Evolutionary conservation across 805 yeast genomes (phyloP).

Genomic region (Starmerella apis): DNA sequence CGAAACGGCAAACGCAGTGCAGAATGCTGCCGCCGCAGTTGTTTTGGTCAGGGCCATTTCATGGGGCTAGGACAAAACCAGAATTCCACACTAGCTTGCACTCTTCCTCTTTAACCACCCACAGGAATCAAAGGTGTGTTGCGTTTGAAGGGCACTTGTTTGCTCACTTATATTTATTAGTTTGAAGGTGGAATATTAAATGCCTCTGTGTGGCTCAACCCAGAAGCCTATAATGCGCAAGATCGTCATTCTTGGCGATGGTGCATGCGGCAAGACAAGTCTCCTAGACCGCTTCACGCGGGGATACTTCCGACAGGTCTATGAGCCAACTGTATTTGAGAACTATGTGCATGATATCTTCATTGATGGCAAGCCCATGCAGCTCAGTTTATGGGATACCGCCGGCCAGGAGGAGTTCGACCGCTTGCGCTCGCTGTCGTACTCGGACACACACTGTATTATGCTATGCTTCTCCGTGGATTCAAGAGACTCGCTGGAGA

Average conservation of each 20-base stretch:
- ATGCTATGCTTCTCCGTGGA: slow-evolving; percentile 94
- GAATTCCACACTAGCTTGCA: not conserved
- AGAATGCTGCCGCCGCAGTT: slow-evolving; percentile 3
- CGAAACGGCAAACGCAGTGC: slow-evolving; percentile 6
- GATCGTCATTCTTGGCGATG: slow-evolving; percentile 90
- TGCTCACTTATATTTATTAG: not conserved
- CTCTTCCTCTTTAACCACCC: not conserved
- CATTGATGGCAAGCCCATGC: slow-evolving; percentile 87
- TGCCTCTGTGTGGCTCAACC: slow-evolving; percentile 35
- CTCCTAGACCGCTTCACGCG: slow-evolving; percentile 88
- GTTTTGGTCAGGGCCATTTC: slow-evolving; percentile 4
- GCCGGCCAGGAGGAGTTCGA: slow-evolving; percentile 99
- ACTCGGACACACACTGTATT: slow-evolving; percentile 92
- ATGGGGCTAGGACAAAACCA: slow-evolving; percentile 7
- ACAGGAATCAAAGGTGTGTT: too few relatives aligned
- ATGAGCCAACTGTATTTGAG: slow-evolving; percentile 96
- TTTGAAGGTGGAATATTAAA: slow-evolving; percentile 10
- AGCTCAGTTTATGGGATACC: slow-evolving; percentile 92
- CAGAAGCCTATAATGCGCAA: slow-evolving; percentile 60
- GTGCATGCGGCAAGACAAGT: slow-evolving; percentile 98
- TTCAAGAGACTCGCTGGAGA: slow-evolving; percentile 85
- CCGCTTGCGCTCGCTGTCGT: slow-evolving; percentile 79
- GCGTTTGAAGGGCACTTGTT: not conserved
- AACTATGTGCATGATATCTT: slow-evolving; percentile 95
- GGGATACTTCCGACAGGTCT: slow-evolving; percentile 96